Evolutionary conservation across 2,329 filamentous ascomycete species (phyloP), one percentile per base, ranked within the genome.

Genomic region (Aulographum hederae): DNA sequence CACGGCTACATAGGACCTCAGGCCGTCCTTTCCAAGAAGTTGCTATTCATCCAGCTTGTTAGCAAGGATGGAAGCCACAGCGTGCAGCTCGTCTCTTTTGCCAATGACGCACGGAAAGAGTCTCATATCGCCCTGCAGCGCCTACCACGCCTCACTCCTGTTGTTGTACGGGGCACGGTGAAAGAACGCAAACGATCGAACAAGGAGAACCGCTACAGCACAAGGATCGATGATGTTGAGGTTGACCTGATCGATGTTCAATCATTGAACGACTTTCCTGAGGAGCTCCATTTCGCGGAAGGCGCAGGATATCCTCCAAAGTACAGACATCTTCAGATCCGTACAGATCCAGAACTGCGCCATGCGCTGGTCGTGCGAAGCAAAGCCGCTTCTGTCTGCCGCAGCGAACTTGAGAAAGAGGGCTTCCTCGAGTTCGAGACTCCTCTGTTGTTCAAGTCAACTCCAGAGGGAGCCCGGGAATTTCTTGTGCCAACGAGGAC

Each of bases 381-480:
- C 16, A 59, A 62, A 40, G 62, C 76, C 3, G 61, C 58, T 4
- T 61, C 8, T 8, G 54, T 62, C 19, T 70, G 61, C 38, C 61
- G 65, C 28, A 46, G 61, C 6, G 61, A 66, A 34, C 57, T 84
- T 19, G 58, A 64, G 16, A 39, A 43, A 12, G 60, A 63, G 17
- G 65, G 61, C 1, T 86, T 85, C 44, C 60, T 67, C 10, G 78
- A 95, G 41, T 68, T 95, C 19, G 89, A 98, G 50, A 98, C 89
- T 0, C 89, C 89, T 0, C 59, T 94, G 3, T 65, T 98, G 1
- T 98, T 98, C 67, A 98, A 95, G 52, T 94, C 89, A 0, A 98
- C 89, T 0, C 82, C 89, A 0, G 89, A 98, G 56, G 89, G 89
- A 1, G 91, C 89, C 1, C 67, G 86, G 30, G 89, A 98, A 50